Conservation (phyloP, 2,329 filamentous ascomycete genomes). For the Fusarium lyarnte region DNA sequence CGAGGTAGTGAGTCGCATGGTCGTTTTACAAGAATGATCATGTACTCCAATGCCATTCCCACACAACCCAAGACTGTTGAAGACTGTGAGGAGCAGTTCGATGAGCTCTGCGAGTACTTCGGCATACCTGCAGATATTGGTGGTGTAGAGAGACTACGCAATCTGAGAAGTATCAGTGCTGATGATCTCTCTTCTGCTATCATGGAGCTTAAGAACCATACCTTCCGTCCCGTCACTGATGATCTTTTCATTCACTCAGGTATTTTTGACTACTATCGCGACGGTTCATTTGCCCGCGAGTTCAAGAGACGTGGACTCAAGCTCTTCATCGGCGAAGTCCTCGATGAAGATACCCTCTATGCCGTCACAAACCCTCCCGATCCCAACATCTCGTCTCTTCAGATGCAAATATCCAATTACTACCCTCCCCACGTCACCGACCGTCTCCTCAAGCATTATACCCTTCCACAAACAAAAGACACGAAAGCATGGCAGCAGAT, state of each 20-base stretch:
- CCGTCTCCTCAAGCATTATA: slow-evolving; percentile 2
- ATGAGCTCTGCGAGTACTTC: slow-evolving; percentile 12
- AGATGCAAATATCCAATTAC: slow-evolving; percentile 1
- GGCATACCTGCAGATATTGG: fast-evolving
- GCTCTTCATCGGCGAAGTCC: neutral
- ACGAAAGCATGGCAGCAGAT: neutral
- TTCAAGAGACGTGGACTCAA: neutral
- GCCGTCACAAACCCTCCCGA: slow-evolving; percentile 7
- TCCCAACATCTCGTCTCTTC: neutral
- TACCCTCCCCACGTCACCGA: neutral
- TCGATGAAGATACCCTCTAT: slow-evolving; percentile 8
- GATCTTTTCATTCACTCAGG: neutral
- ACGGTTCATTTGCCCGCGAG: neutral
- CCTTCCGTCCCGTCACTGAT: neutral
- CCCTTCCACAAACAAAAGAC: neutral
- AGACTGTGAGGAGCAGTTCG: neutral
- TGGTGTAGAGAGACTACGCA: neutral
- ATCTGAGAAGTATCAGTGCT: neutral
- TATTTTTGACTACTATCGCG: slow-evolving; percentile 9
- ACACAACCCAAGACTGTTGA: slow-evolving; percentile 11
- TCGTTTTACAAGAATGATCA: neutral
- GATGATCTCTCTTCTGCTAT: neutral
- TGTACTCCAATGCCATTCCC: slow-evolving; percentile 16
- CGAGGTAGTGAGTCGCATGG: neutral
- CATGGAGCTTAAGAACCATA: slow-evolving; percentile 5